These are phyloP conservation scores for Hebeloma cylindrosporum DNA, from an alignment of 768 basidiomycete genomes.

Conservation along the genomic window DNA sequence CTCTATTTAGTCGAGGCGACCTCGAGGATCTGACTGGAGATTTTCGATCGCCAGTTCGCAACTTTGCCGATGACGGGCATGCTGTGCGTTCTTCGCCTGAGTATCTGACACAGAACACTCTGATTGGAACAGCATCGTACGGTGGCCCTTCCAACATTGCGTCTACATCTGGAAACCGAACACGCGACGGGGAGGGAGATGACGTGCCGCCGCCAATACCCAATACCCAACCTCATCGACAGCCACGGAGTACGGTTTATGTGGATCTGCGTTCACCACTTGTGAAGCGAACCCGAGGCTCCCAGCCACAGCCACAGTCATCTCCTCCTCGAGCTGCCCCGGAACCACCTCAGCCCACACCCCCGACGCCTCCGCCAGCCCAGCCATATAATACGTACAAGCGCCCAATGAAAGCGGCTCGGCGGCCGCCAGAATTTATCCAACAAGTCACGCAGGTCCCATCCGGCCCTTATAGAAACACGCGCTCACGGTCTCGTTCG, in stretches of 20 bases:
- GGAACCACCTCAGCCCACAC: not conserved
- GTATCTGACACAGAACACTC: constrained; percentile 13
- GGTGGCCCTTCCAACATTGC: not conserved
- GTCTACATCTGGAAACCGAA: not conserved
- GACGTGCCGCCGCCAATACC: no score
- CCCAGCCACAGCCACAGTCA: no score
- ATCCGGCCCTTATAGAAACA: constrained; percentile 12
- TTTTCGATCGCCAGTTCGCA: constrained; percentile 16
- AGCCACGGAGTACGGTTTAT: no score
- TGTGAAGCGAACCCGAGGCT: no score
- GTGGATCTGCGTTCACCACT: no score
- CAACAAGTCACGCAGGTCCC: not conserved
- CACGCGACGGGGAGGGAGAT: no score
- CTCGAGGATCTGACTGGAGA: no score
- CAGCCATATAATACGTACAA: not conserved
- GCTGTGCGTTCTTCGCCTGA: no score
- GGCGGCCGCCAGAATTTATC: constrained; percentile 5
- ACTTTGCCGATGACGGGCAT: no score
- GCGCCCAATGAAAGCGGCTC: constrained; percentile 13
- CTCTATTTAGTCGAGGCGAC: no score
- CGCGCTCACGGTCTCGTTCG: constrained; percentile 7
- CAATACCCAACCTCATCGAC: no score
- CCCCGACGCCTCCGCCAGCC: not conserved
- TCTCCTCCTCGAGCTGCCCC: not conserved
- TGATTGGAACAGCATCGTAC: constrained; percentile 5